Percentiles rank a stretch among this genome's conserved stretches.
phyloP scores from a whole-genome alignment of 106 monocot genomes.

The Dioscorea alata region DNA sequence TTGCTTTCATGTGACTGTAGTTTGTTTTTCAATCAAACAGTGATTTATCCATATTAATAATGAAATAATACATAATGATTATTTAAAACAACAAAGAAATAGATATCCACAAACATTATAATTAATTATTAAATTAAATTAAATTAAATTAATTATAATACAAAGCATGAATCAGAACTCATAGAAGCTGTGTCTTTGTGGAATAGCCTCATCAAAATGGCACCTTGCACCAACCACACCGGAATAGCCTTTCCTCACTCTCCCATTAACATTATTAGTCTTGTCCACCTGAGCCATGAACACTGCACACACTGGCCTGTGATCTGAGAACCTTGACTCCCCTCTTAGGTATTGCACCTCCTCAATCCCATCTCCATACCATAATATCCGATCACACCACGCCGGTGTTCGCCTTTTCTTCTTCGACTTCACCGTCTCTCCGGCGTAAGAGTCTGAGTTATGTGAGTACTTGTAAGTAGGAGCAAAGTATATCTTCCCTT shows the following conservation, averaged over 20 bases:
- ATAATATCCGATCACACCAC: slow-evolving; percentile 86
- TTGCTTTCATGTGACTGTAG: too few species aligned
- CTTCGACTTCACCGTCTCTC: slow-evolving; percentile 68
- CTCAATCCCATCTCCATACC: slow-evolving; percentile 71
- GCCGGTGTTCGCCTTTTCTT: slow-evolving; percentile 84
- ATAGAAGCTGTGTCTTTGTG: slow-evolving; percentile 67
- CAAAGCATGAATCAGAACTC: slow-evolving; percentile 24
- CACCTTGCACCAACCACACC: slow-evolving; percentile 17
- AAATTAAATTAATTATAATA: too few species aligned
- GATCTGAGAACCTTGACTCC: slow-evolving; percentile 84
- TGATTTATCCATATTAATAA: too few species aligned
- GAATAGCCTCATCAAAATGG: slow-evolving; percentile 31
- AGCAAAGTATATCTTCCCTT: slow-evolving; percentile 78
- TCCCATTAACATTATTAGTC: slow-evolving; percentile 4
- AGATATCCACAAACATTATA: not conserved
- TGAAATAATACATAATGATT: not conserved
- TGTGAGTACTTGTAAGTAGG: slow-evolving; percentile 83
- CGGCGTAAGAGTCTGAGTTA: slow-evolving; percentile 74
- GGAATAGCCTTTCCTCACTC: slow-evolving; percentile 30
- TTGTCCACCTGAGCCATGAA: slow-evolving; percentile 52
- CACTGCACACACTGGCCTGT: slow-evolving; percentile 77
- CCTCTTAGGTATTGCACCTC: slow-evolving; percentile 72
- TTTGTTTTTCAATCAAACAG: too few species aligned
- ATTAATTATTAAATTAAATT: too few species aligned
- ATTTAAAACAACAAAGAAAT: not conserved